Evolutionary conservation across 2,329 filamentous ascomycete genomes (phyloP).

Genomic region (Aspergillus ruber): DNA sequence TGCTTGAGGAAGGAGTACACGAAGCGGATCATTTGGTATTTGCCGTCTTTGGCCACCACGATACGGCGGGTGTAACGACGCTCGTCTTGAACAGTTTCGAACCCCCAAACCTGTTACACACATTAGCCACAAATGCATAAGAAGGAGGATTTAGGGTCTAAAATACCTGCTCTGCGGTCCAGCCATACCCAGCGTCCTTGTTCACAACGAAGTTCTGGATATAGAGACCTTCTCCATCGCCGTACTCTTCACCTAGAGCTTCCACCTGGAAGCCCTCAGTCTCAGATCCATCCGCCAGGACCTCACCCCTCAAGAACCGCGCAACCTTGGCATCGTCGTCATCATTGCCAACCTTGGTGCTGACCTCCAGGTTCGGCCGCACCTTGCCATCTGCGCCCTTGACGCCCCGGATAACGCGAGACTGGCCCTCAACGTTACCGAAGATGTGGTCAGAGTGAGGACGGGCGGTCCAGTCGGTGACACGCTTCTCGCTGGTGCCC

Average conservation of each 20-base stretch:
- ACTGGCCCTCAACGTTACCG: constrained; percentile 60
- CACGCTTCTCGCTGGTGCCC: constrained; percentile 56
- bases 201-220: constrained; percentile 48
- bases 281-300: constrained; percentile 49
- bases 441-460: constrained; percentile 75
- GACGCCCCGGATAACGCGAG: constrained; percentile 41
- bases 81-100: constrained; percentile 37
- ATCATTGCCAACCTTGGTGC: constrained; percentile 33
- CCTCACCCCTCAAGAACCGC: constrained; percentile 36
- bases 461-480: constrained; percentile 53
- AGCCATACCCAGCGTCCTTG: constrained; percentile 35
- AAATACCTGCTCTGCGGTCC: constrained; percentile 50
- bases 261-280: constrained; percentile 56
- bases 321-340: constrained; percentile 32
- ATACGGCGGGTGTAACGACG: constrained; percentile 39
- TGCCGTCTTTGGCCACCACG: constrained; percentile 32
- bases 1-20: constrained; percentile 31
- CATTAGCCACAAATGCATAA: neutral
- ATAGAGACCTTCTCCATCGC: constrained; percentile 38
- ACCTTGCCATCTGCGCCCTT: constrained; percentile 33
- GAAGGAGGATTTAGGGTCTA: constrained; percentile 1
- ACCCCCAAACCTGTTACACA: constrained; percentile 38
- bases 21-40: constrained; percentile 32
- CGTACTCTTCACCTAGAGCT: constrained; percentile 37
- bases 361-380: constrained; percentile 28